A percentile compares a stretch with the other conserved stretches of the same genome.
phyloP scores from a whole-genome alignment of 805 yeast genomes.

The Kazachstania bromeliacearum region DNA sequence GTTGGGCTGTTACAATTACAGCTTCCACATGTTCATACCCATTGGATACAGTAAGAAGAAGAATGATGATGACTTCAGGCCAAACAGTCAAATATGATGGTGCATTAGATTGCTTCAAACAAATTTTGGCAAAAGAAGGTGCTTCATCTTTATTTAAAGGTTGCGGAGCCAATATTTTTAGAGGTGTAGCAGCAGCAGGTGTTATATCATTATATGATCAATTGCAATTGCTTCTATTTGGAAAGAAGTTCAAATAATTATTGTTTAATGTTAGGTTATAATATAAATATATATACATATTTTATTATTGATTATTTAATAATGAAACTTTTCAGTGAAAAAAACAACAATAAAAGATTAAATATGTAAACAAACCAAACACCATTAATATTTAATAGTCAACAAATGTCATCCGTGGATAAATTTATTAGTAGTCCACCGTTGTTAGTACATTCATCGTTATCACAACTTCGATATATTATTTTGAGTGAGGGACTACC shows the following conservation, averaged over 20 bases:
- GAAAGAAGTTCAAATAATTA: constrained; percentile 78
- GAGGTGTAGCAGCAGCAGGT: constrained; percentile 99
- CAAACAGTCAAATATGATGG: constrained; percentile 94
- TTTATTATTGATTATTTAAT: no score
- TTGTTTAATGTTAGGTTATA: background rate
- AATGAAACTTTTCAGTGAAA: no score
- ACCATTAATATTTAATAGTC: no score
- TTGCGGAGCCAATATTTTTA: constrained; percentile 98
- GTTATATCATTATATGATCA: constrained; percentile 97
- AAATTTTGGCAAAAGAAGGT: constrained; percentile 96
- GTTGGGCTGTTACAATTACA: constrained; percentile 97
- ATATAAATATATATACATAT: no score
- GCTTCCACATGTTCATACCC: constrained; percentile 98
- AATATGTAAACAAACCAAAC: no score
- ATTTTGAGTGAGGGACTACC: constrained; percentile 18
- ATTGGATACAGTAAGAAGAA: constrained; percentile 97
- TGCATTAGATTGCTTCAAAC: constrained; percentile 85
- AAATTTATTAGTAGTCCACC: constrained; percentile 19
- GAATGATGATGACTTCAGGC: constrained; percentile 99
- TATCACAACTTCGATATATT: constrained; percentile 21
- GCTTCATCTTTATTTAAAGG: constrained; percentile 89
- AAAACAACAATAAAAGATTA: no score
- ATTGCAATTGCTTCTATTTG: constrained; percentile 87
- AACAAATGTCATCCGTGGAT: constrained; percentile 11
- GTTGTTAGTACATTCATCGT: constrained; percentile 19